Evolutionary conservation across 2,329 filamentous ascomycete genomes (phyloP), one percentile per base, ranked within the genome.

Genomic region (Trichocomaceae sp.): DNA sequence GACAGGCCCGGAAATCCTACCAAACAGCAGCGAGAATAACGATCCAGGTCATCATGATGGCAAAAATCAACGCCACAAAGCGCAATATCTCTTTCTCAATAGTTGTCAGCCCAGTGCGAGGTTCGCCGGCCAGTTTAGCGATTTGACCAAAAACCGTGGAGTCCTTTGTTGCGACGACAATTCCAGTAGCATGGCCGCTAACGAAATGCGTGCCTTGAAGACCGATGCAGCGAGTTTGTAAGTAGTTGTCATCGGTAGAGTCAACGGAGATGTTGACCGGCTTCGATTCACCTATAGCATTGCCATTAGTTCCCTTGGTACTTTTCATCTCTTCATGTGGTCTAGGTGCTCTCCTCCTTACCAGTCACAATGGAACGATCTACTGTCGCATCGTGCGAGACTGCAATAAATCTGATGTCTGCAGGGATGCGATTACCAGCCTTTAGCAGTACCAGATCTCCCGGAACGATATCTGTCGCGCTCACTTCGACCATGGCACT

Each of bases 161-260:
- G 65, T 89, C 85, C 9, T 86, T 87, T 0, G 84, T 90, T 1
- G 83, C 81, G 10, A 91, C 83, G 1, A 88, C 84, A 13, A 90
- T 70, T 17, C 84, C 86, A 13, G 79, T 75, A 52, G 81, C 84
- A 20, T 76, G 83, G 2, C 87, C 87, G 7, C 83, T 83, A 3
- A 87, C 82, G 61, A 86, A 90, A 63, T 90, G 85, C 0, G 87
- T 90, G 15, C 88, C 87, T 64, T 89, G 86, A 10, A 91, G 77
- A 20, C 86, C 87, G 53, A 91, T 88, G 62, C 83, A 86, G 51
- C 81, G 81, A 3, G 86, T 90, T 65, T 90, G 87, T 23, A 91
- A 81, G 63, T 87, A 89, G 67, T 90, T 90, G 41, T 79, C 75
- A 62, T 90, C 85, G 0, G 83, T 85, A 0, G 78, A 81, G 17